A percentile compares a stretch with the other conserved stretches of the same genome.
Conservation (phyloP, 2,329 filamentous ascomycete species). For the Arthrobotrys pseudoclavata region DNA sequence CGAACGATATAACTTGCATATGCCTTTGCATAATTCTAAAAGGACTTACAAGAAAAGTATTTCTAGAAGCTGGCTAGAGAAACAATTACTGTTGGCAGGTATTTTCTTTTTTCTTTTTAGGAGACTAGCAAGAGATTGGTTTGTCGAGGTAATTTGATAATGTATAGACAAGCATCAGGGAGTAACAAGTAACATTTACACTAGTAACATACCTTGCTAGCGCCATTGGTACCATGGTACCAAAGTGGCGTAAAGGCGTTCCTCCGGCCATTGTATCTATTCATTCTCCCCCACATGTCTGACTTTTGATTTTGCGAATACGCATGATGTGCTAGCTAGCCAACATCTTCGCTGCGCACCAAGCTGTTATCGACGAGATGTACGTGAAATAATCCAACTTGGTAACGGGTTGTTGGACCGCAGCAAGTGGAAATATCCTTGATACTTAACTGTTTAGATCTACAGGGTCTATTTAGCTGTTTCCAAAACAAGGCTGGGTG, state of each 20-base stretch:
- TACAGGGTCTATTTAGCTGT: conserved; percentile 12
- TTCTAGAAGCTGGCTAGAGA: conserved; percentile 5
- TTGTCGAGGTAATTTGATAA: conserved; percentile 7
- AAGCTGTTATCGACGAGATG: conserved; percentile 3
- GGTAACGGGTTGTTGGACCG: conserved; percentile 13
- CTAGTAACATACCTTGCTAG: neutral
- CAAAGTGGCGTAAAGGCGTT: neutral
- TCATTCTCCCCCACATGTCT: neutral
- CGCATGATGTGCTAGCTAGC: neutral
- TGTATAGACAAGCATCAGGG: neutral
- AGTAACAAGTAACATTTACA: neutral
- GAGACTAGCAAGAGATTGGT: neutral
- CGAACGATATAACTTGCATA: conserved; percentile 16
- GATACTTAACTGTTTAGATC: conserved; percentile 7
- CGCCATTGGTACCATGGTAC: neutral
- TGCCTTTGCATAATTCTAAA: neutral
- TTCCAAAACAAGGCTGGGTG: conserved; percentile 17
- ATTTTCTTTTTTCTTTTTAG: neutral
- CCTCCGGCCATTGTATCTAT: neutral
- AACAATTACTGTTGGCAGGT: neutral
- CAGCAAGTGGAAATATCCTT: conserved; percentile 17
- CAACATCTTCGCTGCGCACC: neutral
- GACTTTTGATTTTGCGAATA: neutral
- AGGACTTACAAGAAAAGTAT: neutral
- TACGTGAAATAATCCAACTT: neutral